Evolutionary conservation across 2,329 filamentous ascomycete species (phyloP).

Genomic region (Stachybotrys elegans): DNA sequence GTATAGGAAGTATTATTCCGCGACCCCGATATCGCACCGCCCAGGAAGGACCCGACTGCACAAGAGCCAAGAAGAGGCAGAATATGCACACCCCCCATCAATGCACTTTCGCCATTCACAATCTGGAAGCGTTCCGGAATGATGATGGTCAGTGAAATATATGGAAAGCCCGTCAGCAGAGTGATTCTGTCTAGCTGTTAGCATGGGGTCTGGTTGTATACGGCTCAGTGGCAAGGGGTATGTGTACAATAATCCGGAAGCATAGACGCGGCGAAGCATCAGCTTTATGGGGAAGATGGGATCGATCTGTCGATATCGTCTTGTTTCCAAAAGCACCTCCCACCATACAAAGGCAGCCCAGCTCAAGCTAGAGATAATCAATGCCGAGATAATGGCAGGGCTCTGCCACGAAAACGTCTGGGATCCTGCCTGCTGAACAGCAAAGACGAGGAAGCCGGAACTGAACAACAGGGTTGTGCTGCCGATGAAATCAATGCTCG

Average conservation of each 20-base stretch:
- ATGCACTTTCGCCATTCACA: slow-evolving; percentile 45
- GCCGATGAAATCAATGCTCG: slow-evolving; percentile 48
- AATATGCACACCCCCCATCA: slow-evolving; percentile 52
- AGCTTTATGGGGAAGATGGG: slow-evolving; percentile 51
- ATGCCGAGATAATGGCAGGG: slow-evolving; percentile 41
- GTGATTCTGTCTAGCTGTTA: slow-evolving; percentile 40
- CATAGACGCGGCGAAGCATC: slow-evolving; percentile 43
- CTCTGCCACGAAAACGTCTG: slow-evolving; percentile 47
- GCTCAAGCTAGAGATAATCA: slow-evolving; percentile 41
- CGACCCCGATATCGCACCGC: slow-evolving; percentile 47
- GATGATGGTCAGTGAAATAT: slow-evolving; percentile 52
- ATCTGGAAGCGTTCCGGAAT: slow-evolving; percentile 58
- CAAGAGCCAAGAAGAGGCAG: slow-evolving; percentile 54
- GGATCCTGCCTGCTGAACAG: slow-evolving; percentile 52
- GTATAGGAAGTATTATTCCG: slow-evolving; percentile 50
- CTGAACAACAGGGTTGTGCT: slow-evolving; percentile 44
- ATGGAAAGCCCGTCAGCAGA: slow-evolving; percentile 51
- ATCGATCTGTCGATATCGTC: slow-evolving; percentile 35
- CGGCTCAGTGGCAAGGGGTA: neutral
- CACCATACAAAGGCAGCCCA: slow-evolving; percentile 46
- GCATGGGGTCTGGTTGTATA: neutral
- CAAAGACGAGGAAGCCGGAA: slow-evolving; percentile 50
- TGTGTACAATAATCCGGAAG: slow-evolving; percentile 44
- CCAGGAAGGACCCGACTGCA: slow-evolving; percentile 51
- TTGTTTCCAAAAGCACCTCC: slow-evolving; percentile 41